Conservation (phyloP, 257 asterid species). For the Misopates orontium region DNA sequence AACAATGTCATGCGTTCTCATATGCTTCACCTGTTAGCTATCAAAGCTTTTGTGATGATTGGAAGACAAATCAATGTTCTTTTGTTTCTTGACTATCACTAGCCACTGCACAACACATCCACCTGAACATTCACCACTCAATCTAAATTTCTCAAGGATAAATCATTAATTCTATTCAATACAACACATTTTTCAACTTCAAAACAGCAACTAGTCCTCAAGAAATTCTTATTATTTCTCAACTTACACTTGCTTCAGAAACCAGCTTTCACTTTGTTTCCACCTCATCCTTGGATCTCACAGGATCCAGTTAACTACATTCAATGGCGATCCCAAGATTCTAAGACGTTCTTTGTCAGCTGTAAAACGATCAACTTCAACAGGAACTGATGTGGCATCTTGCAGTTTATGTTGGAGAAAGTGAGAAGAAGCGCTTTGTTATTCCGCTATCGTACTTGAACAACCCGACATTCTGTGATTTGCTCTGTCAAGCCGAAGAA, state of each 20-base stretch:
- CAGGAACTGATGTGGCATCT: slow-evolving; percentile 16
- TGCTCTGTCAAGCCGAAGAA: slow-evolving; percentile 17
- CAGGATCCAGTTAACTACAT: background rate
- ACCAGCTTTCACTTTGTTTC: slow-evolving; percentile 6
- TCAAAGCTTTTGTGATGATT: background rate
- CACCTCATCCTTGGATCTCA: background rate
- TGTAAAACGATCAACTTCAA: background rate
- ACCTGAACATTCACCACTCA: background rate
- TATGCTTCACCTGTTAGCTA: background rate
- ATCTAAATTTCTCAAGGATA: no score
- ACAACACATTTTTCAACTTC: slow-evolving; percentile 4
- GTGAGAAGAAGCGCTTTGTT: slow-evolving; percentile 17
- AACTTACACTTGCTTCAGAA: background rate
- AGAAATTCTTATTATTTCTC: no score
- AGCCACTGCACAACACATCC: slow-evolving; percentile 3
- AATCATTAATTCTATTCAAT: background rate
- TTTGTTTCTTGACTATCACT: background rate
- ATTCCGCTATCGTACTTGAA: slow-evolving; percentile 25
- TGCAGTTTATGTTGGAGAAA: slow-evolving; percentile 24
- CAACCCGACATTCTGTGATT: slow-evolving; percentile 21
- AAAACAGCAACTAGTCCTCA: slow-evolving; percentile 28
- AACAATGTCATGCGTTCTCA: background rate
- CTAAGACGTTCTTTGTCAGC: slow-evolving; percentile 10
- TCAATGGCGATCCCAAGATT: slow-evolving; percentile 10
- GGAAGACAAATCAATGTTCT: background rate